Base-by-base conservation (phyloP, 2,329 filamentous ascomycete genomes). In the Corinectria fuckeliana region DNA sequence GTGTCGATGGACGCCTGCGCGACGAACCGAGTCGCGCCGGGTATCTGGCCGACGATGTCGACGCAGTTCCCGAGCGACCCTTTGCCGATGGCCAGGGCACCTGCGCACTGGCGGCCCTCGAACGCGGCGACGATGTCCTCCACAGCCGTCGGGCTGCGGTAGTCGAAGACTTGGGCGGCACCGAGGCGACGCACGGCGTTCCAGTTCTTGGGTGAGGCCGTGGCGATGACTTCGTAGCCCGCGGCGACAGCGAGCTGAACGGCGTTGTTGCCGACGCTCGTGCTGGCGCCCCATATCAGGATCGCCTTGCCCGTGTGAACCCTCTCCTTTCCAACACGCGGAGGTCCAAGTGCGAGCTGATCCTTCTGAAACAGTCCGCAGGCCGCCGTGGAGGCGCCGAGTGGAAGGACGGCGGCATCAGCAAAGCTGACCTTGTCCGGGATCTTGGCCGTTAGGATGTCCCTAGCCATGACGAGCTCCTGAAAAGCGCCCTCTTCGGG, bases 201-300 rank as follows among this genome's bases (percentile, higher is more conserved):
- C 16, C 77, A 76, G 63, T 82, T 82, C 52, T 69, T 75, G 8
- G 72, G 68, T 1, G 75, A 77, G 0, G 74, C 74, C 3, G 77
- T 80, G 4, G 77, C 65, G 23, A 81, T 63, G n/a, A 83, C 79
- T 11, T 77, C 68, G 58, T 78, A 80, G 1, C 80, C 81, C 4
- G 77, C 74, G 0, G 73, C 75, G 4, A 70, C 65, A 4, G 76
- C 75, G 2, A 83, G 72, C 61, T 83, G 81, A 11, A 82, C 76
- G 2, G 78, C 78, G 41, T 76, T 78, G 56, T 74, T 75, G 1
- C 81, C 81, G 2, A 81, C 79, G 21, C 73, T 75, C 0, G 78
- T 77, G 8, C 78, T 77, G 5, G 81, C 84, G 30, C 82, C 82
- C 79, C 81, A 85, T 42, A 74, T 57, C 25, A 53, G 38, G 7